Evolutionary conservation across 1,284 basidiomycete genomes (phyloP), one percentile per base, ranked within the genome.

Genomic region (Cryptococcus maquisensis): DNA sequence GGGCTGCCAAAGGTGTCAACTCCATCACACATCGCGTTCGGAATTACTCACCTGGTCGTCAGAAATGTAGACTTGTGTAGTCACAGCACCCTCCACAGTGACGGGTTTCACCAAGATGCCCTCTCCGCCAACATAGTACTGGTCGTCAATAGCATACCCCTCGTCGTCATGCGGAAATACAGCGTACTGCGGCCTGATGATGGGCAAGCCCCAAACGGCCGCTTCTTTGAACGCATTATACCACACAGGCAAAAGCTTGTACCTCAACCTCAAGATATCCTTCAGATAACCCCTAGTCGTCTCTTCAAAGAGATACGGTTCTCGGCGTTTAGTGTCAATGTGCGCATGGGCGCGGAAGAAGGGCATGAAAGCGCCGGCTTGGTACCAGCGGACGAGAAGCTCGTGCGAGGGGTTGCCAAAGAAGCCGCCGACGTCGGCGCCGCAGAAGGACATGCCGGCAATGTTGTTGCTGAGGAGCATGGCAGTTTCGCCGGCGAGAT

Each of bases 301-400:
- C 68, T 96, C 87, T 16, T 92, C 90, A 51, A 90, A 83, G 0
- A 98, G 81, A 80, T 87, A 98, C 0, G 95, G 95, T 75, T 99
- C 96, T 46, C 95, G 85, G 41, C 96, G 85, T 79, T 98, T 98
- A 42, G 95, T 96, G 75, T 99, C 96, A 66, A 97, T 87, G 74
- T 98, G 94, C 4, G 95, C 96, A 75, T 98, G 96, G 0, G 95
- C 95, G 51, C 95, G 85, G 86, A 98, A 95, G 83, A 99, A 99
- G 3, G 95, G 95, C 61, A 87, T 87, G 75, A 98, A 96, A 12
- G 87, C 85, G 26, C 95, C 96, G 37, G 94, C 87, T 78, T 91
- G 91, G 71, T 98, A 98, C 95, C 95, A 98, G 38, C 96, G 83
- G 8, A 95, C 86, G 28, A 99, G 85, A 84, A 98, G 91, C 71